Percentiles rank a stretch among this genome's conserved stretches.
These are phyloP conservation scores for Durio zibethinus DNA, from an alignment of 345 rosid species.

Conservation along the genomic window DNA sequence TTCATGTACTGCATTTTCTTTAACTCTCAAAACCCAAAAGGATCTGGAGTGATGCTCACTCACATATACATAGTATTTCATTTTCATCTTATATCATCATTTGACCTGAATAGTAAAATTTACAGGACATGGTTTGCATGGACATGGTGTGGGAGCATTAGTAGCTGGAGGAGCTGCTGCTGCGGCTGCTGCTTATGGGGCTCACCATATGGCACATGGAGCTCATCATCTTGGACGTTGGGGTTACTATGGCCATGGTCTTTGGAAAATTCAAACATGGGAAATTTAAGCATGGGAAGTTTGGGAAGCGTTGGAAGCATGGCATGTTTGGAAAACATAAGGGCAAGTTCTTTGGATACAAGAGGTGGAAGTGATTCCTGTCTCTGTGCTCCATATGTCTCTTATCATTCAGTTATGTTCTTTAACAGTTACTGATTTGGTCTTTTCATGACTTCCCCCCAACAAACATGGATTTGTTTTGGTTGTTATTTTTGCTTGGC, in stretches of 20 bases:
- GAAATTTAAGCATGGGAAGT: conserved; percentile 65
- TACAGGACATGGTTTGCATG: conserved; percentile 40
- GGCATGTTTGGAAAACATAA: conserved; percentile 70
- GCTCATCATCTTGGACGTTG: conserved; percentile 5
- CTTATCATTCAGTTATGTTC: neutral
- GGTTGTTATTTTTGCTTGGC: neutral
- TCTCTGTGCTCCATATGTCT: neutral
- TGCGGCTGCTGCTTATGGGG: conserved; percentile 66
- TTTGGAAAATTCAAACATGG: conserved; percentile 26
- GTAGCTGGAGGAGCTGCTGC: conserved; percentile 74
- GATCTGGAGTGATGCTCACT: neutral
- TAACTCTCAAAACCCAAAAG: neutral
- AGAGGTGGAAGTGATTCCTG: conserved; percentile 4
- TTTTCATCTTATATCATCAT: neutral
- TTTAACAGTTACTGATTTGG: conserved; percentile 6
- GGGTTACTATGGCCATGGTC: conserved; percentile 35
- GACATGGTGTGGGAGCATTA: conserved; percentile 51
- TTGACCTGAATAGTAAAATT: conserved; percentile 4
- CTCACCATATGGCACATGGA: conserved; percentile 66
- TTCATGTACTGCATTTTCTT: neutral
- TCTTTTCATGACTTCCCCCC: neutral
- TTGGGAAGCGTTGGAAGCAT: conserved; percentile 55
- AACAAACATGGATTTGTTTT: neutral
- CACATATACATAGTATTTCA: neutral
- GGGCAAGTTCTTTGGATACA: conserved; percentile 25